phyloP scores from a whole-genome alignment of 805 yeast genomes.

The Candida insectalens region DNA sequence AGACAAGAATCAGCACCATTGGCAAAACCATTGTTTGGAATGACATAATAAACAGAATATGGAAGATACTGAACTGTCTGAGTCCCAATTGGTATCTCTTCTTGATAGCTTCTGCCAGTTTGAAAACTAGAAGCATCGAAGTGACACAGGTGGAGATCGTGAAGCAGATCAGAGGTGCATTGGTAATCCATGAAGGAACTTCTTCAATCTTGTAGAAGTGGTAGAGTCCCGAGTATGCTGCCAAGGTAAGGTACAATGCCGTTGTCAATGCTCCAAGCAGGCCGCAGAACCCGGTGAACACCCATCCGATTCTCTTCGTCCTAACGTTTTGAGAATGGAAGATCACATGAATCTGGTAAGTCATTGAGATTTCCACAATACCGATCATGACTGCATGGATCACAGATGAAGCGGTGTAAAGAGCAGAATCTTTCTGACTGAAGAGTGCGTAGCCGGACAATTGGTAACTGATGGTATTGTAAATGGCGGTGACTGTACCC shows the following conservation, averaged over 20 bases:
- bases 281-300: slow-evolving; percentile 28
- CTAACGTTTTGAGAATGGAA: slow-evolving; percentile 45
- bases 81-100: slow-evolving; percentile 71
- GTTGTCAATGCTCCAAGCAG: slow-evolving; percentile 41
- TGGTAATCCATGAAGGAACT: slow-evolving; percentile 30
- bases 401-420: slow-evolving; percentile 53
- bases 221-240: slow-evolving; percentile 18
- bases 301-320: slow-evolving; percentile 29
- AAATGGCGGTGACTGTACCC: slow-evolving; percentile 42
- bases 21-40: slow-evolving; percentile 79
- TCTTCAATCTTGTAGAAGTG: slow-evolving; percentile 11
- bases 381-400: slow-evolving; percentile 51
- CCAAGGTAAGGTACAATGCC: slow-evolving; percentile 48
- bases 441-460: slow-evolving; percentile 38
- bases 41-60: slow-evolving; percentile 71
- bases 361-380: slow-evolving; percentile 54
- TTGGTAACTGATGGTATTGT: slow-evolving; percentile 34
- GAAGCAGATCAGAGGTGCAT: slow-evolving; percentile 52
- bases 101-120: slow-evolving; percentile 58
- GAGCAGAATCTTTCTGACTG: slow-evolving; percentile 28
- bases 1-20: slow-evolving; percentile 51
- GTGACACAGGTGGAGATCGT: slow-evolving; percentile 58
- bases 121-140: slow-evolving; percentile 51
- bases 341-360: slow-evolving; percentile 64
- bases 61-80: slow-evolving; percentile 74